These are phyloP conservation scores for Phanerochaete sordida DNA, from an alignment of 768 basidiomycete species.

Conservation along the genomic window DNA sequence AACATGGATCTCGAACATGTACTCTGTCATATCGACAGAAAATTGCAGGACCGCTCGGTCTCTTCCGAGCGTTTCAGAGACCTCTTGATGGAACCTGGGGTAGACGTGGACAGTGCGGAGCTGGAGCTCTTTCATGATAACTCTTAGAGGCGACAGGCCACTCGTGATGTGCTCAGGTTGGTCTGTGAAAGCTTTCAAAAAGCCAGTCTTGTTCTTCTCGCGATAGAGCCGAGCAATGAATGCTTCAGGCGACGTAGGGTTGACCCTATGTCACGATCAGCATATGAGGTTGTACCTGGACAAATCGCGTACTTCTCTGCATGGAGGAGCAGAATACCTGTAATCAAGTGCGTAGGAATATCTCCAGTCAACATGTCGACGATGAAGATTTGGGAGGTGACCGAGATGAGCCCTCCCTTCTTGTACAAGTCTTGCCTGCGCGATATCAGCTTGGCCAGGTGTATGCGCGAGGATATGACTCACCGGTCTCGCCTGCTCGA, in stretches of 20 bases:
- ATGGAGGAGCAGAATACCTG: constrained; percentile 86
- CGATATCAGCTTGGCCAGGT: background rate
- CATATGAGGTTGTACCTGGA: background rate
- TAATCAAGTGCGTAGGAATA: constrained; percentile 81
- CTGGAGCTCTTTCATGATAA: constrained; percentile 90
- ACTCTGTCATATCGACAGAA: constrained; percentile 77
- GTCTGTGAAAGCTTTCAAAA: constrained; percentile 96
- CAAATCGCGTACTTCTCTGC: constrained; percentile 69
- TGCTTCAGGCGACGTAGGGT: constrained; percentile 79
- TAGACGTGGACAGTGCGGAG: constrained; percentile 87
- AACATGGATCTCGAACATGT: constrained; percentile 90
- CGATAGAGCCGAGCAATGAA: constrained; percentile 92
- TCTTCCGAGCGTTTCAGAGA: constrained; percentile 78
- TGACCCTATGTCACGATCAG: constrained; percentile 51
- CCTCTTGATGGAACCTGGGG: constrained; percentile 88
- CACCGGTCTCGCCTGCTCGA: constrained; percentile 76
- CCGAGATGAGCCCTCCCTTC: constrained; percentile 83
- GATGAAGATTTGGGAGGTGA: constrained; percentile 91
- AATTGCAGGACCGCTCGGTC: constrained; percentile 89
- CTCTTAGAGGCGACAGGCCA: constrained; percentile 87
- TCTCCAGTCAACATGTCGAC: constrained; percentile 91
- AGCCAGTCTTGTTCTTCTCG: constrained; percentile 85
- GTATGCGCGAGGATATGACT: constrained; percentile 18
- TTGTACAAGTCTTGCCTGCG: constrained; percentile 79
- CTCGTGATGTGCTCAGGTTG: constrained; percentile 94